Evolutionary conservation across 768 basidiomycete species (phyloP), one percentile per base, ranked within the genome.

Genomic region (Calvatia gigantea): DNA sequence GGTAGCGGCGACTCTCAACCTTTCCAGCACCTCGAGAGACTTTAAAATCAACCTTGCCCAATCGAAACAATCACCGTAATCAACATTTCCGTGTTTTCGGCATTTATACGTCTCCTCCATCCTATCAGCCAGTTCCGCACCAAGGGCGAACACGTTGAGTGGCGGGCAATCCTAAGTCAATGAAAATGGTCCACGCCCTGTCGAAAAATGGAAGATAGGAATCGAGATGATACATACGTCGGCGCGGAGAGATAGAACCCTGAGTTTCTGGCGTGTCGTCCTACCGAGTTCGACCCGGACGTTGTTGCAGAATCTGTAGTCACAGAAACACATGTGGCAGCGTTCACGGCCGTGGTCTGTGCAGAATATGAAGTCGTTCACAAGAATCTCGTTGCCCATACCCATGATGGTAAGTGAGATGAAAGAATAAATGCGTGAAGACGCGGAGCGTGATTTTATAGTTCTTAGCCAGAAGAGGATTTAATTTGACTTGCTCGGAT

Each of bases 301-400:
- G 58, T 70, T 71, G 56, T 73, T 73, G 27, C 57, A 56, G 51
- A 64, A 52, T 11, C 69, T 65, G 53, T 71, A 64, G 58, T 71
- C 72, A 41, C 62, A 68, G 46, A 19, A 62, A 55, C 70, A 73
- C 15, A 19, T n/a, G 33, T 60, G 51, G 46, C 70, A 73, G 42
- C 57, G 58, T 54, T 73, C 70, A 25, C 60, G 60, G 25, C 72
- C 70, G 32, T 73, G 72, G 28, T 63, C 64, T 3, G 47, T 29
- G 48, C 70, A 73, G 60, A 72, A 73, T 54, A 64, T 64, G 43
- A 71, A 68, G 8, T 57, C 58, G 35, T 69, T 68, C 6, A 70
- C 65, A 23, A 65, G 21, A 23, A 70, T 64, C 29, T 58, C 39
- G 25, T 47, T 43, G 4, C 33, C 41, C 4, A 57, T 29, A n/a